These are phyloP conservation scores for Lentinula edodes DNA, from an alignment of 768 basidiomycete species.

Conservation along the genomic window DNA sequence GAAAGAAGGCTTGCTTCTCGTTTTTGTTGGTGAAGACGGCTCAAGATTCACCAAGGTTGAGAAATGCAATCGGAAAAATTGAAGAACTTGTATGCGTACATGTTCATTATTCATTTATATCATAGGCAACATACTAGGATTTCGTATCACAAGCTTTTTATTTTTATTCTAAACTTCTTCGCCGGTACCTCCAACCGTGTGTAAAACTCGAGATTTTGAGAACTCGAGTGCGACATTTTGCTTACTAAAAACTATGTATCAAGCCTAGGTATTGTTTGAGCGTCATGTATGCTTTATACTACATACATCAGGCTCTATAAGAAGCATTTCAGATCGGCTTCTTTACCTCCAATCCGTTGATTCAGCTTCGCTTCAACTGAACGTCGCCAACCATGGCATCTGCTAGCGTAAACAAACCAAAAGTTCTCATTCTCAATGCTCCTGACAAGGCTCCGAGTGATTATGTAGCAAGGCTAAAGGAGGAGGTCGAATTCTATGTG, in stretches of 20 bases:
- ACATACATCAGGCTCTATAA: neutral
- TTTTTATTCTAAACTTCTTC: neutral
- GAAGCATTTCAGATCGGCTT: neutral
- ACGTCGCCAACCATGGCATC: neutral
- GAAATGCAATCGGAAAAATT: too few relatives aligned
- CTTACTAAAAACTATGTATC: neutral
- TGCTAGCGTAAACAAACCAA: neutral
- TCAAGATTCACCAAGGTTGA: neutral
- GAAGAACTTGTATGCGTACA: neutral
- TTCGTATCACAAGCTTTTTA: neutral
- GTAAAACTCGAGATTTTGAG: too few relatives aligned
- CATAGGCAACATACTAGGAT: neutral
- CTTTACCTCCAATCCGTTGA: neutral
- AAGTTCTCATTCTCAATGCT: constrained; percentile 2
- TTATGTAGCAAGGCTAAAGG: neutral
- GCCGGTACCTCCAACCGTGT: neutral
- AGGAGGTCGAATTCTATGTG: constrained; percentile 2
- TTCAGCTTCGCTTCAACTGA: neutral
- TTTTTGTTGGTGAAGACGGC: neutral
- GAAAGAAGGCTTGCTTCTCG: neutral
- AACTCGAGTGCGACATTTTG: too few relatives aligned
- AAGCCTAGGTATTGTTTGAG: too few relatives aligned
- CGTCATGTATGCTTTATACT: too few relatives aligned
- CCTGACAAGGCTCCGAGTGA: neutral
- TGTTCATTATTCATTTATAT: neutral